Evolutionary conservation across 2,329 filamentous ascomycete genomes (phyloP).

Genomic region (Monosporascus cannonballus): DNA sequence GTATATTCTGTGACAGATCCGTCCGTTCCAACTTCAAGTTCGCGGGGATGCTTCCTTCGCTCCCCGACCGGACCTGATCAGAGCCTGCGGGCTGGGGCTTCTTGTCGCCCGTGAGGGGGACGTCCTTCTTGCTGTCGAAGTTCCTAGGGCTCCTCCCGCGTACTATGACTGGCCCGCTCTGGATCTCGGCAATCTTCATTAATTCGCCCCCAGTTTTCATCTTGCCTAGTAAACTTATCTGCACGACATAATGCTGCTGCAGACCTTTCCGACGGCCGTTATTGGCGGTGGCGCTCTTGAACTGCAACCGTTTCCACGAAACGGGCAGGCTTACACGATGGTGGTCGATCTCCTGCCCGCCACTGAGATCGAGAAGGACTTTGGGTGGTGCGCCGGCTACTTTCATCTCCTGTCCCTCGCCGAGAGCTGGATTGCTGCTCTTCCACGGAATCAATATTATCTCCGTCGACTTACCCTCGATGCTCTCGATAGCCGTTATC

Average conservation of each 20-base stretch:
- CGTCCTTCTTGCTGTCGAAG: conserved; percentile 75
- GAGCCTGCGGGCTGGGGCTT: conserved; percentile 37
- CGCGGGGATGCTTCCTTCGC: conserved; percentile 21
- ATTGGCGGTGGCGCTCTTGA: conserved; percentile 93
- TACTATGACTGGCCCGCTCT: conserved; percentile 91
- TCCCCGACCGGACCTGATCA: conserved; percentile 39
- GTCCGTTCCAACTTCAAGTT: conserved; percentile 26
- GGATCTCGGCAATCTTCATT: conserved; percentile 73
- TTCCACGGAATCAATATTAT: conserved; percentile 98
- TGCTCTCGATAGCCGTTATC: conserved; percentile 83
- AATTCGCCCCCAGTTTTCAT: conserved; percentile 59
- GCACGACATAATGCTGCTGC: conserved; percentile 90
- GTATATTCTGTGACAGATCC: conserved; percentile 19
- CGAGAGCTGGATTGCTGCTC: conserved; percentile 54
- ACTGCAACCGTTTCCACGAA: conserved; percentile 90
- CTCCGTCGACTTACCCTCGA: conserved; percentile 85
- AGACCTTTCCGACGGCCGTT: conserved; percentile 90
- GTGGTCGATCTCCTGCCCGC: conserved; percentile 67
- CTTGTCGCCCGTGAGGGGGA: conserved; percentile 41
- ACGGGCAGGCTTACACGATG: conserved; percentile 76
- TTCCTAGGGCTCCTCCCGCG: conserved; percentile 88
- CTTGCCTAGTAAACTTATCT: conserved; percentile 76
- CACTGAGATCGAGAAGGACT: conserved; percentile 47
- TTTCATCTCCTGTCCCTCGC: conserved; percentile 40
- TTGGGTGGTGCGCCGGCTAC: conserved; percentile 45